A percentile compares a stretch with the other conserved stretches of the same genome.
Evolutionary conservation across 345 rosid genomes (phyloP).

Genomic region (Durio zibethinus): DNA sequence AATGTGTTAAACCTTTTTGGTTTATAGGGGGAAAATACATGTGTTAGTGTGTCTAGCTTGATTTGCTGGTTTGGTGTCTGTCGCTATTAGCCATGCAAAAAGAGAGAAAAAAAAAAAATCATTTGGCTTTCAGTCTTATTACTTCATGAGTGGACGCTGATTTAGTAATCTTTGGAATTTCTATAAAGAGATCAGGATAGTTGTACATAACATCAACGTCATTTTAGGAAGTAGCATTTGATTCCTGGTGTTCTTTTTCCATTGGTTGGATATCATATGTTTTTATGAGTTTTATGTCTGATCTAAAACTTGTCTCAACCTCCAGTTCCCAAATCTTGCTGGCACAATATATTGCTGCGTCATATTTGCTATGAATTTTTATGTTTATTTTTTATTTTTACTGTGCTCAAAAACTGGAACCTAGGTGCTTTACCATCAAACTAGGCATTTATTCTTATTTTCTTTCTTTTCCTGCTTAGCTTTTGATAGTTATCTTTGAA

Average conservation of each 20-base stretch:
- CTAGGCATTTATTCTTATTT: background rate
- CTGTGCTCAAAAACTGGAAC: background rate
- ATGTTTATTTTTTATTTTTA: background rate
- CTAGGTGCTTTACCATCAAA: background rate
- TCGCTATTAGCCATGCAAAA: background rate
- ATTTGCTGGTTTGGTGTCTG: background rate
- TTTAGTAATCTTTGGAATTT: background rate
- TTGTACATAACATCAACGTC: background rate
- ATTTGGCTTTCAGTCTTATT: background rate
- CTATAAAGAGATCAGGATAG: background rate
- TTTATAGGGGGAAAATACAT: background rate
- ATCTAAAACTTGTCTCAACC: background rate
- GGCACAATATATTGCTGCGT: background rate
- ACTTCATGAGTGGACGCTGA: background rate
- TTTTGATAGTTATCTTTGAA: slow-evolving; percentile 13
- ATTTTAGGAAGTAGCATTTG: background rate
- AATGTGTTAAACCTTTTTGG: background rate
- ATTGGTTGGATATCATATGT: background rate
- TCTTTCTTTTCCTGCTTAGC: background rate
- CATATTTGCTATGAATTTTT: background rate
- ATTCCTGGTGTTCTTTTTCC: background rate
- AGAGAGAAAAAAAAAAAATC: background rate
- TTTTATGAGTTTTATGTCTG: background rate
- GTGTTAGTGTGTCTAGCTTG: background rate
- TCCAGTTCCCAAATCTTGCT: background rate